Evolutionary conservation across 2,329 filamentous ascomycete genomes (phyloP).

Genomic region (Hypomyces rosellus): DNA sequence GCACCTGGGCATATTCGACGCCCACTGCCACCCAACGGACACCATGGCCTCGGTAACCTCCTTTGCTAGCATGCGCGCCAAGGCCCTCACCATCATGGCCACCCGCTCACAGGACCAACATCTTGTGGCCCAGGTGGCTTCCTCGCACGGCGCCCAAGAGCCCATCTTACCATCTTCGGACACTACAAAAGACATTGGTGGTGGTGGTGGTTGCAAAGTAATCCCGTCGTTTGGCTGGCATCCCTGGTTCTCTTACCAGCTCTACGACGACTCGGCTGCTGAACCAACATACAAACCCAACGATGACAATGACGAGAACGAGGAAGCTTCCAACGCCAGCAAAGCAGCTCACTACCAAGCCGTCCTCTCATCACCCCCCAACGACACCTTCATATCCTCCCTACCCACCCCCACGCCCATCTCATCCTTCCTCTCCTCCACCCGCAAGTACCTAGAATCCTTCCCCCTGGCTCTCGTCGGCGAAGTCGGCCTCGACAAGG

Average conservation of each 20-base stretch:
- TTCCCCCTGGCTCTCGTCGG: slow-evolving; percentile 64
- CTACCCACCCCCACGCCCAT: slow-evolving; percentile 58
- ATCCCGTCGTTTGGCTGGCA: slow-evolving; percentile 82
- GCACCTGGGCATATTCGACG: slow-evolving; percentile 66
- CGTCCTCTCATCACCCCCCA: slow-evolving; percentile 53
- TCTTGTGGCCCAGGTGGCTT: slow-evolving; percentile 59
- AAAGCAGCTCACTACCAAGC: slow-evolving; percentile 56
- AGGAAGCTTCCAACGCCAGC: slow-evolving; percentile 23
- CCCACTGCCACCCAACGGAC: slow-evolving; percentile 81
- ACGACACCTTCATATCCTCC: slow-evolving; percentile 37
- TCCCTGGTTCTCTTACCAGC: slow-evolving; percentile 76
- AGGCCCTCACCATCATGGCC: slow-evolving; percentile 67
- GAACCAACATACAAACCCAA: slow-evolving; percentile 31
- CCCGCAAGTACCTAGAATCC: slow-evolving; percentile 45
- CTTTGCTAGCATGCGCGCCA: slow-evolving; percentile 60
- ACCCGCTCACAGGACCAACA: slow-evolving; percentile 70
- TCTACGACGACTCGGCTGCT: slow-evolving; percentile 54
- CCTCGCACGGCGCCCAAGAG: slow-evolving; percentile 38
- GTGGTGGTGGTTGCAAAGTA: slow-evolving; percentile 18
- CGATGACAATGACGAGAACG: slow-evolving; percentile 14
- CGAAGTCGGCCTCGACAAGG: slow-evolving; percentile 72
- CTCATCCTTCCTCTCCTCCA: slow-evolving; percentile 51
- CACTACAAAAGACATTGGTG: not conserved
- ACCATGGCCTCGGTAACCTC: slow-evolving; percentile 55
- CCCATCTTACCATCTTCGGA: not conserved